phyloP scores from a whole-genome alignment of 176 grass and related monocot species.

The Oryza meyeriana region DNA sequence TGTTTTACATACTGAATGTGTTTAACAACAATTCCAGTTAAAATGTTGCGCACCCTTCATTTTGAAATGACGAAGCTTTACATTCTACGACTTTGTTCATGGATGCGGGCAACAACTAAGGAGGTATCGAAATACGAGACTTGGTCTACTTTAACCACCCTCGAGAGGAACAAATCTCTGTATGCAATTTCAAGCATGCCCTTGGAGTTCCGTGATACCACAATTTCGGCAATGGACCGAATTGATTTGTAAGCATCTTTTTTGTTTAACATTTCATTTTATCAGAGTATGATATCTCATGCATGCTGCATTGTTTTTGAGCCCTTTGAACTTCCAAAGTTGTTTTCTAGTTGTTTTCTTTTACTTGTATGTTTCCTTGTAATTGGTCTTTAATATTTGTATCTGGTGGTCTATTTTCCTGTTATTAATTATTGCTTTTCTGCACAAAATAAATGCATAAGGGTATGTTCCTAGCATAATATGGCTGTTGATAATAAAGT shows the following conservation, averaged over 20 bases:
- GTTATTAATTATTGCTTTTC: background rate
- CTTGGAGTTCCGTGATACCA: conserved; percentile 72
- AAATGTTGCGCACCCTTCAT: conserved; percentile 74
- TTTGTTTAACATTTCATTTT: background rate
- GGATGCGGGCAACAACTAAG: conserved; percentile 85
- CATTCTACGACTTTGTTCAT: conserved; percentile 86
- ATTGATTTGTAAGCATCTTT: conserved; percentile 71
- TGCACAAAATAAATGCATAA: background rate
- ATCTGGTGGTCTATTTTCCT: conserved; percentile 20
- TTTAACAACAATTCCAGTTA: conserved; percentile 63
- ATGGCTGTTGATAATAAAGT: background rate
- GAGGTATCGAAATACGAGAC: conserved; percentile 80
- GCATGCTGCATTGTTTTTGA: conserved; percentile 1
- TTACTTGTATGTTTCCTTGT: background rate
- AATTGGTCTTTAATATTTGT: conserved; percentile 7
- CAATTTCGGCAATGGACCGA: conserved; percentile 82
- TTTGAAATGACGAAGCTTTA: conserved; percentile 96
- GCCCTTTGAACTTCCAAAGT: background rate
- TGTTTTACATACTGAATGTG: conserved; percentile 27
- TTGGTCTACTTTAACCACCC: conserved; percentile 82
- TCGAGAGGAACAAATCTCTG: conserved; percentile 86
- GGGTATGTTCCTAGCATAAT: background rate
- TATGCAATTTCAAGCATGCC: conserved; percentile 98
- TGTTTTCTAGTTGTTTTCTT: background rate
- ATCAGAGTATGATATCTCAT: background rate